phyloP scores from a whole-genome alignment of 345 rosid genomes.

The Lumnitzera littorea region DNA sequence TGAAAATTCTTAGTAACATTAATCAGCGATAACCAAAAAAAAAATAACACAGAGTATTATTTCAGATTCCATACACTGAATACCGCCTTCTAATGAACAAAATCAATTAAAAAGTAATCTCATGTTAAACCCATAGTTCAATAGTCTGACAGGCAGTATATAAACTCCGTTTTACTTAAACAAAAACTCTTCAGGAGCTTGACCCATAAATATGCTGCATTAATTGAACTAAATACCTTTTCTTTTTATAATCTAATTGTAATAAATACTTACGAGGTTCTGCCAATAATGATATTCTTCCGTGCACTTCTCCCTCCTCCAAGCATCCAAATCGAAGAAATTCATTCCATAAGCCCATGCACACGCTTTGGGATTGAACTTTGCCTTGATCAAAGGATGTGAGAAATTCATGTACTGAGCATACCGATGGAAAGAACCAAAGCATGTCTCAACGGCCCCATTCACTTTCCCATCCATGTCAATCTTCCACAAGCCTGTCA shows the following conservation, averaged over 20 bases:
- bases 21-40: neutral
- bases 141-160: too few relatives aligned
- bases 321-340: slow-evolving; percentile 97
- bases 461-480: slow-evolving; percentile 98
- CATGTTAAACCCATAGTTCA: too few relatives aligned
- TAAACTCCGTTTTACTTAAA: too few relatives aligned
- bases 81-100: too few relatives aligned
- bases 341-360: slow-evolving; percentile 99
- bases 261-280: slow-evolving; percentile 49
- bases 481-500: slow-evolving; percentile 90
- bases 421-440: slow-evolving; percentile 93
- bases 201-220: neutral
- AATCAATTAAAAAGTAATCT: too few relatives aligned
- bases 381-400: slow-evolving; percentile 86
- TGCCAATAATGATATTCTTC: slow-evolving; percentile 99
- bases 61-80: too few relatives aligned
- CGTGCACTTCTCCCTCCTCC: slow-evolving; percentile 98
- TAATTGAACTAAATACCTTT: neutral
- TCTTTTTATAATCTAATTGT: too few relatives aligned
- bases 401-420: slow-evolving; percentile 99
- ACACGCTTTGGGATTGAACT: slow-evolving; percentile 94
- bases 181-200: too few relatives aligned
- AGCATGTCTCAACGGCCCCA: slow-evolving; percentile 97
- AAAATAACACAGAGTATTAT: neutral
- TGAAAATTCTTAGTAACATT: neutral